Percentiles rank a stretch among this genome's conserved stretches.
Evolutionary conservation across 306 rosid species (phyloP).

Genomic region (Trichosanthes truncata): DNA sequence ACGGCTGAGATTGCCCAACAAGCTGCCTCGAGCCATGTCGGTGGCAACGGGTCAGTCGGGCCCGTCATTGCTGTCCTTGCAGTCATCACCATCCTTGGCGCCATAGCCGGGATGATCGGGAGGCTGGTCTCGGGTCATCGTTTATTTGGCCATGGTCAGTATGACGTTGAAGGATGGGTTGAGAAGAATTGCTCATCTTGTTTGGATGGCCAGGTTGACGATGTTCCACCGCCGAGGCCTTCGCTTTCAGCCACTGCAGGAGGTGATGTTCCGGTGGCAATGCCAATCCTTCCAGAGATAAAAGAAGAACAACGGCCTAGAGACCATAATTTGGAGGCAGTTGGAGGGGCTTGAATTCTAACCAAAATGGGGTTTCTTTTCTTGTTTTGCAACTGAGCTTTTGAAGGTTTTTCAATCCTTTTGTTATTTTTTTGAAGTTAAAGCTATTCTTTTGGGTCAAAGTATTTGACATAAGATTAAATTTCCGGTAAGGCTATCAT

Average conservation of each 20-base stretch:
- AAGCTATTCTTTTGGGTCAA: too few species aligned
- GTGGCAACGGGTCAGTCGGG: slow-evolving; percentile 53
- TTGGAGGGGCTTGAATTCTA: background rate
- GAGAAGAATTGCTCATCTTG: slow-evolving; percentile 71
- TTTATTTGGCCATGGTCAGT: slow-evolving; percentile 44
- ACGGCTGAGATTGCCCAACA: slow-evolving; percentile 27
- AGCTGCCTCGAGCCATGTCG: background rate
- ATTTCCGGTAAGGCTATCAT: too few species aligned
- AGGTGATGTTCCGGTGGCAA: slow-evolving; percentile 8
- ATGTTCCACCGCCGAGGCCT: slow-evolving; percentile 21
- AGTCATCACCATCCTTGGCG: slow-evolving; percentile 49
- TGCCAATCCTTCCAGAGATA: slow-evolving; percentile 25
- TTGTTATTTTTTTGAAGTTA: too few species aligned
- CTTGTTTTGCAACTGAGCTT: background rate
- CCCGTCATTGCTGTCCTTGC: slow-evolving; percentile 65
- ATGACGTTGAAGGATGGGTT: slow-evolving; percentile 65
- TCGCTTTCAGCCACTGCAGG: background rate
- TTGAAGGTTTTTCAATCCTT: background rate
- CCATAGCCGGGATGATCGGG: slow-evolving; percentile 60
- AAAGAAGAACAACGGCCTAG: slow-evolving; percentile 15
- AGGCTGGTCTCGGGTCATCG: slow-evolving; percentile 70
- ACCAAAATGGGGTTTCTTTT: background rate
- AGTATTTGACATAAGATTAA: too few species aligned
- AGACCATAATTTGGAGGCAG: background rate
- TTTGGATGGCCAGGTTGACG: slow-evolving; percentile 41